Evolutionary conservation across 106 monocot genomes (phyloP).

Genomic region (Triglochin maritima): DNA sequence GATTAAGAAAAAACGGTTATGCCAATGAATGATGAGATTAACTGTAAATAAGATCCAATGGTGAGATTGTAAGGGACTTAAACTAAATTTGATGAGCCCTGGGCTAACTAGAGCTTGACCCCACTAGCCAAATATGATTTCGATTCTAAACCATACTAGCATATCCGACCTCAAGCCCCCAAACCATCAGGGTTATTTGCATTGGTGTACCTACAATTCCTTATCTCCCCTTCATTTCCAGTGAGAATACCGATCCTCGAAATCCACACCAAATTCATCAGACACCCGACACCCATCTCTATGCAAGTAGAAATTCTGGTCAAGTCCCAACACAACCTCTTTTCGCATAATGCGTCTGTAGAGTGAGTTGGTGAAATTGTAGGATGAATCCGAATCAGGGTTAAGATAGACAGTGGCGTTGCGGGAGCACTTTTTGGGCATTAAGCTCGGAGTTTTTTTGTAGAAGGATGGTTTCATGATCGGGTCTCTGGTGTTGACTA

Average conservation of each 20-base stretch:
- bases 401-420: not conserved
- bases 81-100: too few species aligned
- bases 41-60: too few species aligned
- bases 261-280: conserved; percentile 1
- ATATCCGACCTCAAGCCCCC: too few species aligned
- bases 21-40: too few species aligned
- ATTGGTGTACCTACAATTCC: conserved; percentile 4
- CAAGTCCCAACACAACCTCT: conserved; percentile 4
- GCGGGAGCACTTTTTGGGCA: not conserved
- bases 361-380: conserved; percentile 4
- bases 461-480: conserved; percentile 5
- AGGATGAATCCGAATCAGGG: not conserved
- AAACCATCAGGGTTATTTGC: not conserved
- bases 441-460: not conserved
- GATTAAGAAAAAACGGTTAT: too few species aligned
- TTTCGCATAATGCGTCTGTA: conserved; percentile 5
- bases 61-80: too few species aligned
- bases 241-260: conserved; percentile 9
- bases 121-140: too few species aligned
- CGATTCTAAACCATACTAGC: too few species aligned
- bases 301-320: conserved; percentile 12
- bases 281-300: conserved; percentile 4
- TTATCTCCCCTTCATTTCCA: conserved; percentile 3
- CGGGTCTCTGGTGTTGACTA: not conserved
- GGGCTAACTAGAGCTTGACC: too few species aligned